Evolutionary conservation across 2,329 filamentous ascomycete genomes (phyloP).

Genomic region (Aspergillus sp.): DNA sequence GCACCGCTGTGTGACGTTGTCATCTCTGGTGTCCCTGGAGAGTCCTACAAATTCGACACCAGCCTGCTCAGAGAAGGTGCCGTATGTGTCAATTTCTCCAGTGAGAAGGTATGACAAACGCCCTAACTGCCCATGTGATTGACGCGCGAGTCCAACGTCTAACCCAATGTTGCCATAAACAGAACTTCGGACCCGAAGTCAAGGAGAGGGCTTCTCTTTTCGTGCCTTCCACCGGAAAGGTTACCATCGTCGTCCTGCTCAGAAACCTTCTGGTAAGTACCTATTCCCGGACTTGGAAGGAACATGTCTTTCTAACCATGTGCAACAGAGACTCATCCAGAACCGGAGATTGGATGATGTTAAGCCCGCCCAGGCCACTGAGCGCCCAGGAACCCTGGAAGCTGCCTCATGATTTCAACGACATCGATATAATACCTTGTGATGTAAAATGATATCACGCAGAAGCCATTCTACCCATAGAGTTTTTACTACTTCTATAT

Average conservation of each 20-base stretch:
- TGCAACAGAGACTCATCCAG: conserved; percentile 41
- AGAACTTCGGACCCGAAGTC: conserved; percentile 85
- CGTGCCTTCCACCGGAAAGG: conserved; percentile 94
- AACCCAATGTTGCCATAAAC: conserved; percentile 6
- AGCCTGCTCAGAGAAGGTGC: conserved; percentile 82
- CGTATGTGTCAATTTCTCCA: conserved; percentile 99
- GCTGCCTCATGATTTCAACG: conserved; percentile 22
- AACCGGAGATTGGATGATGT: conserved; percentile 42
- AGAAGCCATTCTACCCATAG: conserved; percentile 12
- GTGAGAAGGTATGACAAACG: conserved; percentile 62
- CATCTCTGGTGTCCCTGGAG: conserved; percentile 85
- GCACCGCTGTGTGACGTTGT: conserved; percentile 89
- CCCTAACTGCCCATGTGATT: neutral
- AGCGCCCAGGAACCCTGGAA: conserved; percentile 43
- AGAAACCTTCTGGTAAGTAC: conserved; percentile 79
- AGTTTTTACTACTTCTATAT: conserved; percentile 7
- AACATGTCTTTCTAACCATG: conserved; percentile 15
- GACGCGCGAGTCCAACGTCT: neutral
- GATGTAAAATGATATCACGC: conserved; percentile 12
- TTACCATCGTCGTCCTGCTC: conserved; percentile 88
- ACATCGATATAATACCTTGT: conserved; percentile 1
- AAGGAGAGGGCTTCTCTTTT: conserved; percentile 97
- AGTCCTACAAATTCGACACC: conserved; percentile 85
- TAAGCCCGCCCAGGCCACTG: conserved; percentile 41
- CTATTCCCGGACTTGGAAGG: neutral